phyloP scores from a whole-genome alignment of 768 basidiomycete species.

The Collybiopsis luxurians region DNA sequence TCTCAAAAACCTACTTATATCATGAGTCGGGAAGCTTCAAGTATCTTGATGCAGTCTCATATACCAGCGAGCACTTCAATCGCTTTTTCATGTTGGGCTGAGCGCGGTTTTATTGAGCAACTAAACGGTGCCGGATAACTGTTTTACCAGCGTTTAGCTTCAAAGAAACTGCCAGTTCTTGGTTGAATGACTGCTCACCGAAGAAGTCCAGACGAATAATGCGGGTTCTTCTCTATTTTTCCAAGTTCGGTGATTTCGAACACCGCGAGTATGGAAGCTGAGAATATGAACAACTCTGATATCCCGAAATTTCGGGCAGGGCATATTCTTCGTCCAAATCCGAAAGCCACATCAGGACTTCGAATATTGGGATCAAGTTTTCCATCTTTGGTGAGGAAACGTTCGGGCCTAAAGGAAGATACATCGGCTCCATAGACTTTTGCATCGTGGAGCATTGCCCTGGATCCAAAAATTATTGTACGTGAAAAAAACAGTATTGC shows the following conservation, averaged over 20 bases:
- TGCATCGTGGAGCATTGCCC: conserved; percentile 38
- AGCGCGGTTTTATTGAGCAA: neutral
- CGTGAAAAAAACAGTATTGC: neutral
- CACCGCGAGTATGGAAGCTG: conserved; percentile 8
- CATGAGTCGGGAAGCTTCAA: too few relatives aligned
- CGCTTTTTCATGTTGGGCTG: neutral
- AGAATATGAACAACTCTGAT: conserved; percentile 8
- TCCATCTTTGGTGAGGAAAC: conserved; percentile 32
- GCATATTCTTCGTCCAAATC: conserved; percentile 30
- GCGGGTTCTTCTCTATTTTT: neutral
- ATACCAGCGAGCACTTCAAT: neutral
- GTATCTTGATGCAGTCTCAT: too few relatives aligned
- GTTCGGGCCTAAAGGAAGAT: conserved; percentile 32
- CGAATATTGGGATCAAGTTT: conserved; percentile 23
- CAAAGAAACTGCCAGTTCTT: too few relatives aligned
- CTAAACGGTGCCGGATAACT: neutral
- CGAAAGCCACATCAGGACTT: conserved; percentile 30
- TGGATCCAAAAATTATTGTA: conserved; percentile 6
- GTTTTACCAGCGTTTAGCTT: neutral
- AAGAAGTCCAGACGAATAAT: conserved; percentile 6
- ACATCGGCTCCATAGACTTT: conserved; percentile 28
- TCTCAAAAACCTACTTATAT: too few relatives aligned
- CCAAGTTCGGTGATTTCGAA: neutral
- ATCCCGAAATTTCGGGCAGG: conserved; percentile 10
- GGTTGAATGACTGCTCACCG: too few relatives aligned